Conservation (phyloP, 2,329 filamentous ascomycete genomes). For the Gliomastix tumulicola region DNA sequence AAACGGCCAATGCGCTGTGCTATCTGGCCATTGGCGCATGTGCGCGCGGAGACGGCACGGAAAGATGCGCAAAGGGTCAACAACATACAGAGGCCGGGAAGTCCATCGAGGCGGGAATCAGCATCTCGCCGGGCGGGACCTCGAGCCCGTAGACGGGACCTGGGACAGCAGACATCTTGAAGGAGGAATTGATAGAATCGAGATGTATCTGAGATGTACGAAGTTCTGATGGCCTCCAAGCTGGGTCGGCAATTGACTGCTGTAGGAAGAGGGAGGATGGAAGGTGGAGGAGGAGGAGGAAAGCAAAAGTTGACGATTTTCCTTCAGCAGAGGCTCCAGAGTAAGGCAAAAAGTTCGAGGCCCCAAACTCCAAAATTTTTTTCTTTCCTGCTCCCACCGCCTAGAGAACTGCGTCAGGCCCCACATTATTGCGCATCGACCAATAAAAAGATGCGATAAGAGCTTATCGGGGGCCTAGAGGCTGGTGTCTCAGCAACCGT, state of each 20-base stretch:
- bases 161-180: constrained; percentile 47
- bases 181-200: no score
- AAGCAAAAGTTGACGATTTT: no score
- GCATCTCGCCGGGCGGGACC: constrained; percentile 77
- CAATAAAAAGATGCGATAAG: constrained; percentile 23
- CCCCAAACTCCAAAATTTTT: no score
- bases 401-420: not conserved
- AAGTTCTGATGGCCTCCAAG: no score
- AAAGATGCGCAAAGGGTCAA: not conserved
- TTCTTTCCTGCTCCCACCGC: constrained; percentile 7
- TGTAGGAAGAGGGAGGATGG: constrained; percentile 1
- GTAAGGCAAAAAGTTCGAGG: no score
- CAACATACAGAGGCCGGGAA: constrained; percentile 76
- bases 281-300: no score
- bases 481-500: constrained; percentile 24
- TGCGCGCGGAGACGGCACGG: no score
- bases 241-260: no score
- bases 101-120: constrained; percentile 72
- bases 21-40: no score
- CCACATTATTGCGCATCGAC: constrained; percentile 5
- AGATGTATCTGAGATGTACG: no score
- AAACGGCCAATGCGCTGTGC: no score
- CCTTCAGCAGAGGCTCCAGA: no score
- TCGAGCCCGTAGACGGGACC: constrained; percentile 89
- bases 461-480: constrained; percentile 14